Conservation (phyloP, 164 flowering plant species). For the Stephania cephalantha region DNA sequence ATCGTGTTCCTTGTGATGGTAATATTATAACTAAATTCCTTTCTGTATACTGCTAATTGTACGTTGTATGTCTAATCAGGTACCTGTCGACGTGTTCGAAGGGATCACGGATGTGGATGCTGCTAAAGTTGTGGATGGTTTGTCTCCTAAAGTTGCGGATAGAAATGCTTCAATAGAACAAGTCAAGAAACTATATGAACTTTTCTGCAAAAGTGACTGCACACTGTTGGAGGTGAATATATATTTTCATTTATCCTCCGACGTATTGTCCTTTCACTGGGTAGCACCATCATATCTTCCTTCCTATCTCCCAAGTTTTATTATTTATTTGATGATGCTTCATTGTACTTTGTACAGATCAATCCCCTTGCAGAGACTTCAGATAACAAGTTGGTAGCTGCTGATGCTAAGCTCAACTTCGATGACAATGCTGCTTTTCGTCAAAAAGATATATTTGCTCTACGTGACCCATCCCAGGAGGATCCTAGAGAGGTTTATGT, state of each 20-base stretch:
- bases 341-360: slow-evolving; percentile 40
- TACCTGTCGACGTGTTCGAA: slow-evolving; percentile 85
- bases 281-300: neutral
- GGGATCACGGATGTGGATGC: slow-evolving; percentile 99
- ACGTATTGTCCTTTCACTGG: neutral
- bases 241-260: neutral
- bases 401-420: slow-evolving; percentile 97
- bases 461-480: slow-evolving; percentile 92
- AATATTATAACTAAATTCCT: neutral
- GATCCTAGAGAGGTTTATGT: slow-evolving; percentile 92
- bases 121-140: slow-evolving; percentile 96
- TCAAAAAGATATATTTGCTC: slow-evolving; percentile 81
- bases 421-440: slow-evolving; percentile 98
- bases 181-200: slow-evolving; percentile 88
- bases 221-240: slow-evolving; percentile 76
- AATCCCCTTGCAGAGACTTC: slow-evolving; percentile 96
- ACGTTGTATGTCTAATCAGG: slow-evolving; percentile 37
- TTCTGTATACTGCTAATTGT: neutral
- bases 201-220: slow-evolving; percentile 85
- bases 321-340: slow-evolving; percentile 5
- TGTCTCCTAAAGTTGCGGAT: slow-evolving; percentile 74
- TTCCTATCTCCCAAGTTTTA: neutral
- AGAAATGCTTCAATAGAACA: slow-evolving; percentile 75
- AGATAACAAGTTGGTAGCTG: slow-evolving; percentile 83
- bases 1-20: neutral